These are phyloP conservation scores for Magnolia kwangsiensis DNA, from an alignment of 164 flowering plant genomes.

Conservation along the genomic window DNA sequence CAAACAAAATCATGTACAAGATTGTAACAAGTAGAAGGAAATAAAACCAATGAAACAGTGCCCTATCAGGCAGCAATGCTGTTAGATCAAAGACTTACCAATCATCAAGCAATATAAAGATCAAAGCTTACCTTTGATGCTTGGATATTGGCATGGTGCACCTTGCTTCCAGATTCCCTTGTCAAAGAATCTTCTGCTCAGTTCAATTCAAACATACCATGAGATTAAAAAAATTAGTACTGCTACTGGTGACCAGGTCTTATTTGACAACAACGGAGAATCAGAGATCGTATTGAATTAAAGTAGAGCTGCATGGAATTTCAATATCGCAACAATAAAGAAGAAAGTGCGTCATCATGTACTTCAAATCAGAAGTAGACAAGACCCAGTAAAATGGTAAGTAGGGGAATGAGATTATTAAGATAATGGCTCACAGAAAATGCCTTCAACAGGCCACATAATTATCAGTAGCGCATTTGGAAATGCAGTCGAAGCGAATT, in stretches of 20 bases:
- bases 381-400: not conserved
- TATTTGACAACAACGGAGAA: not conserved
- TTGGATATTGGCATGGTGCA: conserved; percentile 85
- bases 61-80: too few relatives aligned
- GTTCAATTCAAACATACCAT: conserved; percentile 2
- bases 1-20: too few relatives aligned
- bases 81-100: not conserved
- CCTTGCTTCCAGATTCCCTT: conserved; percentile 91
- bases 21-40: too few relatives aligned
- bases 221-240: not conserved
- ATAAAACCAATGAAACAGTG: too few relatives aligned
- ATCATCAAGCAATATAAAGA: not conserved
- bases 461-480: not conserved
- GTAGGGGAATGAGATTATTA: too few relatives aligned
- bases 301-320: not conserved
- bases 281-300: not conserved
- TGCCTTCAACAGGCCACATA: not conserved
- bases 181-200: conserved; percentile 78
- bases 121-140: conserved; percentile 68
- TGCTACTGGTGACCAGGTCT: not conserved
- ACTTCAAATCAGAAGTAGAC: too few relatives aligned
- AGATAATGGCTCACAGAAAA: too few relatives aligned
- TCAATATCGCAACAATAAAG: not conserved
- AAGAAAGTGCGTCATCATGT: not conserved
- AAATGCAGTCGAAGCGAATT: not conserved